Base-by-base conservation (phyloP, 306 rosid genomes). In the Glycine soja region DNA sequence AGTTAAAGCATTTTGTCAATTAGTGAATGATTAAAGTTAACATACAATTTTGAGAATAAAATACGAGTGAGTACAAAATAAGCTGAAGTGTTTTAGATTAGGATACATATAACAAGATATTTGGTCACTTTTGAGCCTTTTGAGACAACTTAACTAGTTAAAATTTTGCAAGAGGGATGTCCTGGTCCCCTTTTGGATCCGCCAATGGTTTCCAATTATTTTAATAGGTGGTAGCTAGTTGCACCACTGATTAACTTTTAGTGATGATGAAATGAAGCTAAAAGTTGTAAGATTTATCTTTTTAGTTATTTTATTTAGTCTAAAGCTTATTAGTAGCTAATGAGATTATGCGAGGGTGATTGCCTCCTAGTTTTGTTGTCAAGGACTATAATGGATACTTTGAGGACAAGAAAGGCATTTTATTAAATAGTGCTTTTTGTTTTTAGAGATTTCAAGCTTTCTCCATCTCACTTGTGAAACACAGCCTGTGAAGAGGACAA, bases 301-400 rank as follows among this genome's bases (percentile, higher is more conserved):
- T 34, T 30, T 24, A 24, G 72, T 76, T 86, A 81, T 63, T 75
- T 85, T 48, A 79, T 73, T 48, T 47, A 52, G 65, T 81, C 74
- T 81, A 82, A 75, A 47, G 86, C 80, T 80, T 59, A n/a, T 76
- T 79, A 52, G 67, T 77, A 73, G 70, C 77, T 10, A 76, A 14
- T 15, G 11, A 73, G 80, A 42, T 51, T 53, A 54, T 36, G 72
- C 8, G 30, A 36, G 45, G 53, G 68, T 61, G 58, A 62, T 12
- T 51, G 34, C 77, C 74, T 52, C 76, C 78, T 64, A 38, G 40
- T 11, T 40, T 40, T 24, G 7, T 70, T 70, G 19, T 63, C 42
- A 59, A 3, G 36, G 89, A 86, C 62, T 80, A 87, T 90, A 61
- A 89, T 91, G 85, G 80, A 85, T 68, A 24, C 92, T 91, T 89